Evolutionary conservation across 2,329 filamentous ascomycete genomes (phyloP), one percentile per base, ranked within the genome.

Genomic region (Talaromyces amestolkiae): DNA sequence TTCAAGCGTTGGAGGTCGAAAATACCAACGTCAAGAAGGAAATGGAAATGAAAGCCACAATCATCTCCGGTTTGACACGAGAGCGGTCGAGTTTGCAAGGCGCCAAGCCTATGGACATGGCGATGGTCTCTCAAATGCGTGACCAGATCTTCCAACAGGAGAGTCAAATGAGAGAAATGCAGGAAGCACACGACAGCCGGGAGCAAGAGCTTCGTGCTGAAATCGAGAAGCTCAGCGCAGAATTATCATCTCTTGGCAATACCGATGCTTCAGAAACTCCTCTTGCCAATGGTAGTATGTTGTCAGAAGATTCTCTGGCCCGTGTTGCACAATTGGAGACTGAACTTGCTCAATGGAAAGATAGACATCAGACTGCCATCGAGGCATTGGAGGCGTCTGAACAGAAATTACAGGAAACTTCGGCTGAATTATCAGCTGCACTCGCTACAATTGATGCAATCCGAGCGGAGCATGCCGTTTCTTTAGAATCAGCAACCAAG

Each of bases 31-130:
- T 93, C 24, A 95, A 92, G 82, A 97, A 93, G 81, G 95, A 99
- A 77, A 96, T 98, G 90, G 95, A 99, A 75, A 89, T 87, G 68
- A 99, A 99, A 85, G 93, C 94, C 83, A 91, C 92, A 35, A 93
- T 99, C 74, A 98, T 99, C 71, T 92, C 92, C 35, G 95, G 95
- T 7, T 83, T 99, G 68, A 96, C 95, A 3, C 89, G 95, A 63
- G 96, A 99, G 78, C 86, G 96, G 66, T 94, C 92, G 3, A 97
- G 93, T 79, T 85, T 97, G 80, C 92, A 94, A 75, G 86, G 84
- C 76, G 83, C 85, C 2, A 90, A 91, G 27, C 91, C 93, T 8
- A 89, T 97, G 74, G 95, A 99, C 74, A 96, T 97, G 75, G 93
- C 92, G 0, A 89, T 97, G 69, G 89, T 98, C 37, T 90, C 92